Evolutionary conservation across 768 basidiomycete genomes (phyloP), one percentile per base, ranked within the genome.

Genomic region (Flagelloscypha sp.): DNA sequence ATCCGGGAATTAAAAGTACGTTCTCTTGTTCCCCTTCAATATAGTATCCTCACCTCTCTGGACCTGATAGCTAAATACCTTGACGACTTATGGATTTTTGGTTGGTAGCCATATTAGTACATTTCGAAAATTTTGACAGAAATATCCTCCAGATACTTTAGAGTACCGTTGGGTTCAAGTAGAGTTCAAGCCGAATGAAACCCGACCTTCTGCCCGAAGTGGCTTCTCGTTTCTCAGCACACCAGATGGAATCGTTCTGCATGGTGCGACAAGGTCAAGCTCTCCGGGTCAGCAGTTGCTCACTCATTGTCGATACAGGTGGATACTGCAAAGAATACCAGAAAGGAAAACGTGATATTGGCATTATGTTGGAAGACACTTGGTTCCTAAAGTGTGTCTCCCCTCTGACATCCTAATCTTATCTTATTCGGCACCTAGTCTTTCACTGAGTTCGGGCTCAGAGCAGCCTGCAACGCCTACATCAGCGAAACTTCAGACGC

Each of bases 251-350:
- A 72, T 92, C 6, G 48, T 93, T 6, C 51, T 95, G 4, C 78
- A 89, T 46, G 90, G 87, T 78, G n/a, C n/a, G n/a, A n/a, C n/a
- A 37, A 16, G 59, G 43, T n/a, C 19, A 10, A 7, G 21, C 6
- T 9, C 7, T 19, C 15, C 20, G 24, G n/a, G 7, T n/a, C 10
- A 15, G 30, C 13, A 5, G 7, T 11, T 10, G n/a, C 2, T 22
- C n/a, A 25, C 13, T 13, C 16, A 27, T 9, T 25, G 10, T 16
- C 5, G 8, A 13, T 12, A 15, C 33, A 86, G 84, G 87, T 8
- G 92, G 92, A 0, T 94, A 94, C 53, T 87, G 82, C 52, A 93
- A 95, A 54, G 84, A 88, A 57, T 93, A 92, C 47, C 49, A 58
- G 15, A 90, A 92, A 50, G 87, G 88, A 2, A 87, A 88, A 49